phyloP scores from a whole-genome alignment of 139 green algal species.

The Chlorokybus atmophyticus region DNA sequence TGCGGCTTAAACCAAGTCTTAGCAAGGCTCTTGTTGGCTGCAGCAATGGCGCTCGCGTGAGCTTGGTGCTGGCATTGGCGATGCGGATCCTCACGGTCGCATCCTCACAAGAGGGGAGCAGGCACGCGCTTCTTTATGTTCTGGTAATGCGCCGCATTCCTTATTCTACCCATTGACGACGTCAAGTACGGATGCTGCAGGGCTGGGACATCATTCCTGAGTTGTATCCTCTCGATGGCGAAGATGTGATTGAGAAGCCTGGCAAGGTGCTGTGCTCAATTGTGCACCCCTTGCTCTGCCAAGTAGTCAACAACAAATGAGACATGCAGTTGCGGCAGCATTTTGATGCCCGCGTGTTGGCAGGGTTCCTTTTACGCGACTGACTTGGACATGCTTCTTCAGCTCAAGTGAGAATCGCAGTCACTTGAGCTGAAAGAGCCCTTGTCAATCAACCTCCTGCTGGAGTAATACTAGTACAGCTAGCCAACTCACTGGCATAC shows the following conservation, averaged over 20 bases:
- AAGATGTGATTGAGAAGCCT: constrained; percentile 51
- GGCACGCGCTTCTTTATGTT: constrained; percentile 10
- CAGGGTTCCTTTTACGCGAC: constrained; percentile 23
- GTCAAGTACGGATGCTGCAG: constrained; percentile 32
- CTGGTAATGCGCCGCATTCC: neutral
- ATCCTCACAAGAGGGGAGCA: constrained; percentile 36
- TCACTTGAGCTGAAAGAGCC: neutral
- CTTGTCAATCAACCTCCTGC: neutral
- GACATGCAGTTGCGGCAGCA: no score
- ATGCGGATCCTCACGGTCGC: constrained; percentile 27
- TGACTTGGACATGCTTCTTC: constrained; percentile 47
- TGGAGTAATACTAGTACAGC: no score
- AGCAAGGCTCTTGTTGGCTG: no score
- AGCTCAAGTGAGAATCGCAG: constrained; percentile 4
- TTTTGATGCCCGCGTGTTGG: neutral
- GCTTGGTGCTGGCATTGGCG: constrained; percentile 46
- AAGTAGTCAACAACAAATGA: no score
- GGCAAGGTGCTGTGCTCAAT: constrained; percentile 48
- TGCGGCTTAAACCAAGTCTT: no score
- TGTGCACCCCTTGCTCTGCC: no score
- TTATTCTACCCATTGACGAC: neutral
- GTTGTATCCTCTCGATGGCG: constrained; percentile 32
- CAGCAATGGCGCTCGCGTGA: constrained; percentile 23
- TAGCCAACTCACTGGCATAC: no score
- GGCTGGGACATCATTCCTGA: constrained; percentile 56